phyloP scores from a whole-genome alignment of 2,329 filamentous ascomycete genomes.

The Aspergillus melleus region DNA sequence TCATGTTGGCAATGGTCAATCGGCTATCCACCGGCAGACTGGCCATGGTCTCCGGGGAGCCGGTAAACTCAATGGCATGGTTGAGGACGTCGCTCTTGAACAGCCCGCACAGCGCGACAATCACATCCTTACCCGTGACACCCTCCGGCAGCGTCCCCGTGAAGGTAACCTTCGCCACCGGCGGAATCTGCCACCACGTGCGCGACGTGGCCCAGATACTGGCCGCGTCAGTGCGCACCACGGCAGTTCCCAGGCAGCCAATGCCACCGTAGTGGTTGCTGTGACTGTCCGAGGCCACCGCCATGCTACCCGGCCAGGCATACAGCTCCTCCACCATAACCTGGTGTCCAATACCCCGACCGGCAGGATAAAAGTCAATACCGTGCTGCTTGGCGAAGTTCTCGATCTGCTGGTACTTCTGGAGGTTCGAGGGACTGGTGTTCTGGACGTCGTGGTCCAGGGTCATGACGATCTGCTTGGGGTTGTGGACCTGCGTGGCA shows the following conservation, averaged over 20 bases:
- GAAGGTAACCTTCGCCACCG: constrained; percentile 76
- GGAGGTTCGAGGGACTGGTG: constrained; percentile 71
- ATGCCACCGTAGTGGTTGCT: constrained; percentile 83
- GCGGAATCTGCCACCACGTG: constrained; percentile 89
- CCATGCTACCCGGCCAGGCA: constrained; percentile 81
- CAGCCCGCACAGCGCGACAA: constrained; percentile 80
- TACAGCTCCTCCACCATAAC: constrained; percentile 72
- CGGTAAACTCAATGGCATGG: constrained; percentile 84
- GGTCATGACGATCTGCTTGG: constrained; percentile 75
- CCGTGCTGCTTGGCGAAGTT: constrained; percentile 78
- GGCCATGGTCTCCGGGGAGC: constrained; percentile 72
- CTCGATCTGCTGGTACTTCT: constrained; percentile 80
- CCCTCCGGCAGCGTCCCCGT: constrained; percentile 73
- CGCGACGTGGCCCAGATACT: constrained; percentile 78
- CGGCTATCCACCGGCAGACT: constrained; percentile 72
- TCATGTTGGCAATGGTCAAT: constrained; percentile 73
- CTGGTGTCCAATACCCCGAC: constrained; percentile 84
- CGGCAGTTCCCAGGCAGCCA: constrained; percentile 71
- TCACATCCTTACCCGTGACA: constrained; percentile 91
- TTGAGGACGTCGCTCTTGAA: constrained; percentile 91
- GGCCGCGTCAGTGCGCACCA: constrained; percentile 86
- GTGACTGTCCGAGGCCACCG: constrained; percentile 71
- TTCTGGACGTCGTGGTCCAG: constrained; percentile 91
- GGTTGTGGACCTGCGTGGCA: constrained; percentile 70
- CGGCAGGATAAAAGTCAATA: constrained; percentile 74